phyloP scores from a whole-genome alignment of 352 stramenopile species.

The Phytophthora pistaciae region DNA sequence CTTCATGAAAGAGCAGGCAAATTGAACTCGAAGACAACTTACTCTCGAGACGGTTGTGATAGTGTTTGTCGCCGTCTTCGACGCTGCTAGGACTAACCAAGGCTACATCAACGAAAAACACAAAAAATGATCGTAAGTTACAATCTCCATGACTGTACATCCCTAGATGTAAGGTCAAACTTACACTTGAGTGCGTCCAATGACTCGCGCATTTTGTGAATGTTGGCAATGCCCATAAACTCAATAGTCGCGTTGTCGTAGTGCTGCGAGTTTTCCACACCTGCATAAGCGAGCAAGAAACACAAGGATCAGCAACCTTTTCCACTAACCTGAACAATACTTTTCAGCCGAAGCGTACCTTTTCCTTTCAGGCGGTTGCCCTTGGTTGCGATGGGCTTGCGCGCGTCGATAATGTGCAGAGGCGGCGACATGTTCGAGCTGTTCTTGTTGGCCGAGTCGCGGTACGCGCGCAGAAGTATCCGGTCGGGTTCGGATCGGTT shows the following conservation, averaged over 20 bases:
- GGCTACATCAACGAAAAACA: constrained; percentile 40
- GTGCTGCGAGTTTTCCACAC: constrained; percentile 97
- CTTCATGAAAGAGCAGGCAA: no score
- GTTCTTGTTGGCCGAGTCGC: constrained; percentile 87
- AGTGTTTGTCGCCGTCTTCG: constrained; percentile 90
- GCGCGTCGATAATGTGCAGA: constrained; percentile 88
- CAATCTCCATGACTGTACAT: neutral
- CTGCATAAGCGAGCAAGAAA: constrained; percentile 40
- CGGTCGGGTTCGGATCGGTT: constrained; percentile 95
- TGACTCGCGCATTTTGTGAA: constrained; percentile 98
- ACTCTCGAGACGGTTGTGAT: constrained; percentile 90
- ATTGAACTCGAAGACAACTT: constrained; percentile 12
- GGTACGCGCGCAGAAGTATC: constrained; percentile 85
- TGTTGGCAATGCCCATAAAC: constrained; percentile 99
- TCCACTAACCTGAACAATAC: neutral
- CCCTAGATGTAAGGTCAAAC: constrained; percentile 14
- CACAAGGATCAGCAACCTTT: constrained; percentile 5
- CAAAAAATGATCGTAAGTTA: constrained; percentile 14
- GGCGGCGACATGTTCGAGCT: constrained; percentile 72
- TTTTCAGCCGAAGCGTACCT: constrained; percentile 36
- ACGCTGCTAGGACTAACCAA: constrained; percentile 84
- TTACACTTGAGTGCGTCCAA: constrained; percentile 88
- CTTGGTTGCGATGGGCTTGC: constrained; percentile 84
- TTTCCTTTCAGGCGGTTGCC: constrained; percentile 88
- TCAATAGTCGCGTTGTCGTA: constrained; percentile 96